Evolutionary conservation across 2,329 filamentous ascomycete species (phyloP), one percentile per base, ranked within the genome.

Genomic region (Cryphonectria carpinicola): DNA sequence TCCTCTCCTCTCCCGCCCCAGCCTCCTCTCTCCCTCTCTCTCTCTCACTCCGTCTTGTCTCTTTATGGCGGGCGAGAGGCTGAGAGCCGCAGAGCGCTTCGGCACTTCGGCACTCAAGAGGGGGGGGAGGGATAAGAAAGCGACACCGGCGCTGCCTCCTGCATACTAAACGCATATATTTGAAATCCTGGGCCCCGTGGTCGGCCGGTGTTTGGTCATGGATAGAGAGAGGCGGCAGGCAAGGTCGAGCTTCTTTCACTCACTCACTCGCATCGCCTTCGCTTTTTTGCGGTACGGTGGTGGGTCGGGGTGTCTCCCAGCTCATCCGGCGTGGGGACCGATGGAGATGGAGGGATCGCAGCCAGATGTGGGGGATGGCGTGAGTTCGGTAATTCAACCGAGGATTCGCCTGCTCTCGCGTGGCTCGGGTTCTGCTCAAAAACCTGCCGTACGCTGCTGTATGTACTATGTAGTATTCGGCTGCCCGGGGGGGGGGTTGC

Each of bases 341-440:
- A 32, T 58, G 54, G 54, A 19, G 11, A 58, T 32, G 25, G 54
- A 58, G 35, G 54, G 54, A 58, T 58, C 54, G 54, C 25, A 32
- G 25, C 28, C 25, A 58, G 54, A 17, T 58, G 54, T 58, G 54
- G 54, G 54, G n/a, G 54, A 17, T 58, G 54, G 54, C 54, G 54
- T 58, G 54, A 58, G 54, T 58, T 56, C 52, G 52, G 52, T 56
- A 56, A 28, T 56, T 58, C 54, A 58, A 58, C 54, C 54, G 54
- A 58, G 25, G 54, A 58, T 32, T 58, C 54, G 25, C 54, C 54
- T 58, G 54, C 25, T 25, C 52, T 28, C 52, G 52, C 52, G 52
- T 56, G 52, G 52, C 52, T 56, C 52, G 52, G 52, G n/a, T 17
- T 56, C 13, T 25, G 52, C 25, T 56, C 46, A 49, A 49, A n/a